These are phyloP conservation scores for Tetradesmus lagerheimii DNA, from an alignment of 139 green algal genomes.

Conservation along the genomic window DNA sequence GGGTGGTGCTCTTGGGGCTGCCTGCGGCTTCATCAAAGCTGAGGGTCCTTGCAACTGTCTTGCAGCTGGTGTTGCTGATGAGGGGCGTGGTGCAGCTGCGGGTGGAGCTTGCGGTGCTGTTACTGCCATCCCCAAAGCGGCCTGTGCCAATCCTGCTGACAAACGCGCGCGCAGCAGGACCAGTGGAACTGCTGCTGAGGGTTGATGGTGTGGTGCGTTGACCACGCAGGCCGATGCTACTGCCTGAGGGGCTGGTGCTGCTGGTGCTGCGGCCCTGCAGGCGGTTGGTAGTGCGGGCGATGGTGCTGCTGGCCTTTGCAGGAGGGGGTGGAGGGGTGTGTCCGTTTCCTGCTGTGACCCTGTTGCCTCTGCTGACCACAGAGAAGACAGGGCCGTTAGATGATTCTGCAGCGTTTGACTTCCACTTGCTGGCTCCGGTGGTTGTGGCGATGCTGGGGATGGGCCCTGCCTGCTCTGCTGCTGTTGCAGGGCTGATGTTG, in stretches of 20 bases:
- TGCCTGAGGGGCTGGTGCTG: background rate
- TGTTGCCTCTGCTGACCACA: conserved; percentile 25
- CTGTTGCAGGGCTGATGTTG: background rate
- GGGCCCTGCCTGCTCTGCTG: background rate
- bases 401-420: background rate
- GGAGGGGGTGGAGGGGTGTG: conserved; percentile 18
- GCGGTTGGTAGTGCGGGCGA: conserved; percentile 6
- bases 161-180: background rate
- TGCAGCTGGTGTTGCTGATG: conserved; percentile 9
- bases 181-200: background rate
- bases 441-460: background rate
- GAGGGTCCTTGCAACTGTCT: background rate
- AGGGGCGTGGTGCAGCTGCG: background rate
- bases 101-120: background rate
- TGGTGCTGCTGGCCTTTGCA: background rate
- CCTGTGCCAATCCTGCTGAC: conserved; percentile 2
- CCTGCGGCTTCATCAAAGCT: background rate
- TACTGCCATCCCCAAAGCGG: background rate
- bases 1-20: background rate
- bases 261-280: background rate
- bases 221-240: conserved; percentile 18
- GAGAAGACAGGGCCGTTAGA: conserved; percentile 15
- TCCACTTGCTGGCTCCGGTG: conserved; percentile 16
- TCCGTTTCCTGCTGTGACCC: background rate
- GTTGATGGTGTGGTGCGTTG: background rate